Percentiles rank a stretch among this genome's conserved stretches.
These are phyloP conservation scores for Whalleya microplaca DNA, from an alignment of 2,329 filamentous ascomycete species.

Conservation along the genomic window DNA sequence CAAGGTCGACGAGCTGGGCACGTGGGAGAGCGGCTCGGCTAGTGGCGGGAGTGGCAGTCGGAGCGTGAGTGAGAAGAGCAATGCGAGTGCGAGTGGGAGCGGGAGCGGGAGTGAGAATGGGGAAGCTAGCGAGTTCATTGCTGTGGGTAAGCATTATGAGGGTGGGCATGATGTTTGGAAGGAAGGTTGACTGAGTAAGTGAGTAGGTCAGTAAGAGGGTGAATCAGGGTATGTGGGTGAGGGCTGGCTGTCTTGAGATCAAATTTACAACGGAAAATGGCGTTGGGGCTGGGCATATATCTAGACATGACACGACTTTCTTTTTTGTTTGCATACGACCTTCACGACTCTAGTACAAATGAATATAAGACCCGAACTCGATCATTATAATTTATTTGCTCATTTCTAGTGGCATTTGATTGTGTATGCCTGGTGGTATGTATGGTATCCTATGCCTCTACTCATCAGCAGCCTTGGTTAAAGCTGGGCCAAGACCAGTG, in stretches of 20 bases:
- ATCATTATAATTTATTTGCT: too few relatives aligned
- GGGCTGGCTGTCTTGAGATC: not conserved
- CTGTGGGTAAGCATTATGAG: constrained; percentile 50
- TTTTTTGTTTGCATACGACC: too few relatives aligned
- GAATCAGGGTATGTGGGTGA: not conserved
- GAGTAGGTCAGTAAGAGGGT: too few relatives aligned
- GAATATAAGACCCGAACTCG: too few relatives aligned
- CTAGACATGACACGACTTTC: too few relatives aligned
- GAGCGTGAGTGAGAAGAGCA: constrained; percentile 34
- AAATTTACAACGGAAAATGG: not conserved
- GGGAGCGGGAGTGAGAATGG: constrained; percentile 29
- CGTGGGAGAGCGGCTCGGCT: constrained; percentile 51
- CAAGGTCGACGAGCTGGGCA: constrained; percentile 59
- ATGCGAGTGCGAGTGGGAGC: too few relatives aligned
- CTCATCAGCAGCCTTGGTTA: not conserved
- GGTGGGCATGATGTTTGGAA: constrained; percentile 52
- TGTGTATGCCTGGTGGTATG: not conserved
- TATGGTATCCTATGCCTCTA: not conserved
- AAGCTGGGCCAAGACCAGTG: too few relatives aligned
- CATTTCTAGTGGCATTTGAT: too few relatives aligned
- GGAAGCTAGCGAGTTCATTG: constrained; percentile 52
- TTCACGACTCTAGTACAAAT: too few relatives aligned
- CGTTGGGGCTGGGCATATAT: too few relatives aligned
- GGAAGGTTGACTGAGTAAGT: not conserved
- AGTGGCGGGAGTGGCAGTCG: constrained; percentile 29